Evolutionary conservation across 2,329 filamentous ascomycete species (phyloP).

Genomic region (Hypoxylon sp.): DNA sequence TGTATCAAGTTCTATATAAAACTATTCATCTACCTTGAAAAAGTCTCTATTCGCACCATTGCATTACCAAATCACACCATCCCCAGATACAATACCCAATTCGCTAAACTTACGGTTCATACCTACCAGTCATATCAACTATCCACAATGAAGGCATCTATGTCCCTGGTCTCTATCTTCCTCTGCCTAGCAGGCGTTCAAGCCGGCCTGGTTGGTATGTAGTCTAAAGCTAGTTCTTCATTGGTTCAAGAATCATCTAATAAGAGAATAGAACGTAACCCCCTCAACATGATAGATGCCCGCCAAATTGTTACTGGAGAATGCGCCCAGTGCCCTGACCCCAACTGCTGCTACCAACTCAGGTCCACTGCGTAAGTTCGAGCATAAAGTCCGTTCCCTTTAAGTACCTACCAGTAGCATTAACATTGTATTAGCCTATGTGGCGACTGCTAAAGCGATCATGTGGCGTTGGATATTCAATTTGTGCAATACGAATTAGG

Average conservation of each 20-base stretch:
- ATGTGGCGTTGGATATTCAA: neutral
- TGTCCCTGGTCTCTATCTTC: constrained; percentile 31
- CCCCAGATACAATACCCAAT: neutral
- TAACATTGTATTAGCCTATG: neutral
- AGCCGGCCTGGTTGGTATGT: constrained; percentile 24
- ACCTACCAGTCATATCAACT: constrained; percentile 2
- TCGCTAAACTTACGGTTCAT: neutral
- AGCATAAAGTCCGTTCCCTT: neutral
- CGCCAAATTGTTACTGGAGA: neutral
- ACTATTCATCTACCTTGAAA: neutral
- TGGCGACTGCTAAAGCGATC: neutral
- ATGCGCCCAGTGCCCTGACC: neutral
- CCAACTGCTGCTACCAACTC: constrained; percentile 4
- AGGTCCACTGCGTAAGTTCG: neutral
- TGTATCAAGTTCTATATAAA: constrained; percentile 23
- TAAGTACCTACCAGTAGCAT: neutral
- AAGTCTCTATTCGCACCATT: neutral
- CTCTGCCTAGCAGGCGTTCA: constrained; percentile 39
- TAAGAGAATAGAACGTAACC: neutral
- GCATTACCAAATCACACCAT: constrained; percentile 6
- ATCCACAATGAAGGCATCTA: constrained; percentile 39
- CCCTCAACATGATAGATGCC: neutral
- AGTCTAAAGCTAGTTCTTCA: neutral
- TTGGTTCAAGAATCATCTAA: neutral
- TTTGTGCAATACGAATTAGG: neutral